phyloP scores from a whole-genome alignment of 225 moss, liverwort and hornwort species.

The Marchantia polymorpha region DNA sequence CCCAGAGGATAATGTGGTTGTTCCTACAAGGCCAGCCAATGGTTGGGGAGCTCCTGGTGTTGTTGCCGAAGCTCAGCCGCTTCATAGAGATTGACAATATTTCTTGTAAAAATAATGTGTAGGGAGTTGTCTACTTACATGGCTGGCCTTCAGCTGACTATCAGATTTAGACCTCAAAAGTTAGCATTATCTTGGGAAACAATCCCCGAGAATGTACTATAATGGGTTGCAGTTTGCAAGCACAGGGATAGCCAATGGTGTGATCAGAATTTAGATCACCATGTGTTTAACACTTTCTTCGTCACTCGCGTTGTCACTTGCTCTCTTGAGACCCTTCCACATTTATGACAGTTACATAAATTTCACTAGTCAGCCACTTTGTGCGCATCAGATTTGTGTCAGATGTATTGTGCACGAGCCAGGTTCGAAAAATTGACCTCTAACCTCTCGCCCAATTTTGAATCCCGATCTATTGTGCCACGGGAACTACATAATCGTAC shows the following conservation, averaged over 20 bases:
- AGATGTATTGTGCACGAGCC: not conserved
- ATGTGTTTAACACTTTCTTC: slow-evolving; percentile 14
- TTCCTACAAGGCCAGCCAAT: slow-evolving; percentile 42
- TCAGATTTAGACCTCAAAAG: slow-evolving; percentile 6
- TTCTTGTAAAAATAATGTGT: slow-evolving; percentile 22
- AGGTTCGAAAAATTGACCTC: too few relatives aligned
- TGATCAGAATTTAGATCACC: slow-evolving; percentile 10
- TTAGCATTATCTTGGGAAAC: slow-evolving; percentile 12
- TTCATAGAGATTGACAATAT: slow-evolving; percentile 31
- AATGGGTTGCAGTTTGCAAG: slow-evolving; percentile 35
- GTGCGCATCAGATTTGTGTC: not conserved
- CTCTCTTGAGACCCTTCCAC: slow-evolving; percentile 26
- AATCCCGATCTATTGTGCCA: too few relatives aligned
- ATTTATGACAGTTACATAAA: slow-evolving; percentile 9
- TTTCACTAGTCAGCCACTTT: slow-evolving; percentile 2
- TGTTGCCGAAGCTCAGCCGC: slow-evolving; percentile 37
- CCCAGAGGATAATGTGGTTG: slow-evolving; percentile 78
- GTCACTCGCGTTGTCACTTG: slow-evolving; percentile 20
- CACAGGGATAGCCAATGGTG: slow-evolving; percentile 19
- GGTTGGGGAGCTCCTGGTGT: slow-evolving; percentile 42
- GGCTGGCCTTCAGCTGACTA: slow-evolving; percentile 6
- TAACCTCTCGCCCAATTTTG: too few relatives aligned
- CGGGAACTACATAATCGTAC: too few relatives aligned
- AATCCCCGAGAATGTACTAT: slow-evolving; percentile 35
- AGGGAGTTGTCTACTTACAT: slow-evolving; percentile 13